Percentiles rank a stretch among this genome's conserved stretches.
These are phyloP conservation scores for Cladosporium sp. DNA, from an alignment of 2,329 filamentous ascomycete species.

Conservation along the genomic window DNA sequence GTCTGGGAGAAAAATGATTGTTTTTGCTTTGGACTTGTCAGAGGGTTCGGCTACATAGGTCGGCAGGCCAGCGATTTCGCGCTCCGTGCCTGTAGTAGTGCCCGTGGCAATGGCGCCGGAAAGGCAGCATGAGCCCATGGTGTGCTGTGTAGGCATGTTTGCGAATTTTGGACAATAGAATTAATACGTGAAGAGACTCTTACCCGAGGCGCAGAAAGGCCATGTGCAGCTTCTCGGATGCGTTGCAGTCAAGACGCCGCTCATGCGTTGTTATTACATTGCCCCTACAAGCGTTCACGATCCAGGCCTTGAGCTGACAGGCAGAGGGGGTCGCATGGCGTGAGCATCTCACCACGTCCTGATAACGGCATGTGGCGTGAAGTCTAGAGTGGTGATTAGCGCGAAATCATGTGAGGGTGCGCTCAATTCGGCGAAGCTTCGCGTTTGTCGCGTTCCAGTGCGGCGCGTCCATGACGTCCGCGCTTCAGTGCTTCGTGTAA, in stretches of 20 bases:
- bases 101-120: conserved; percentile 36
- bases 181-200: no score
- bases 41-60: conserved; percentile 42
- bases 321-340: neutral
- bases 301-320: no score
- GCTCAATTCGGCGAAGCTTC: no score
- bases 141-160: neutral
- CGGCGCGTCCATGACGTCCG: no score
- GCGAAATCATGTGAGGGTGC: neutral
- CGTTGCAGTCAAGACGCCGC: no score
- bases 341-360: neutral
- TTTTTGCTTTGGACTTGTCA: conserved; percentile 36
- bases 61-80: conserved; percentile 34
- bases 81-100: conserved; percentile 29
- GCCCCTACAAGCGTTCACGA: no score
- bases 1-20: conserved; percentile 42
- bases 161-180: no score
- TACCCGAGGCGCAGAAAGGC: no score
- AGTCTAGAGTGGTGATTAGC: neutral
- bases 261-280: no score
- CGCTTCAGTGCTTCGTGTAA: no score
- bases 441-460: no score
- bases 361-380: neutral
- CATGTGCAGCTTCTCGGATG: no score
- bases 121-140: conserved; percentile 37